Evolutionary conservation across 2,329 filamentous ascomycete genomes (phyloP).

Genomic region (Xylaria multiplex): DNA sequence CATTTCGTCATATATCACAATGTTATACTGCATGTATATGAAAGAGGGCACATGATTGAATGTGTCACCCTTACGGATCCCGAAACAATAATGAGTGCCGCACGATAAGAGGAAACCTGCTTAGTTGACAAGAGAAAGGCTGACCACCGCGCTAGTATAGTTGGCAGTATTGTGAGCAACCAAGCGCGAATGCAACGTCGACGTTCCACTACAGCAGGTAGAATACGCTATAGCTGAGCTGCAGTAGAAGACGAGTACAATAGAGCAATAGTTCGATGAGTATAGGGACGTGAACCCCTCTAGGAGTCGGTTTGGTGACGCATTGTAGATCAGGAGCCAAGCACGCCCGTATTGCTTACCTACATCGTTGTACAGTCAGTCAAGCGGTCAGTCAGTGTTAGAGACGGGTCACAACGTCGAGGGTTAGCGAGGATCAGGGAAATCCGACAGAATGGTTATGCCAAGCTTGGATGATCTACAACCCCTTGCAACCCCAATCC

Average conservation of each 20-base stretch:
- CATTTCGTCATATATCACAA: constrained; percentile 29
- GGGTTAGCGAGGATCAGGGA: constrained; percentile 12
- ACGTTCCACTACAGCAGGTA: constrained; percentile 34
- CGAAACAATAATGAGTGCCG: constrained; percentile 18
- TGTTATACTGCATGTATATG: constrained; percentile 25
- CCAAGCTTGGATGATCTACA: constrained; percentile 35
- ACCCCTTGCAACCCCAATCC: constrained; percentile 26
- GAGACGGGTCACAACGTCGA: constrained; percentile 13
- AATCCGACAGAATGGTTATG: constrained; percentile 37
- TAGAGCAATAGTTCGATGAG: constrained; percentile 22
- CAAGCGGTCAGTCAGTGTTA: constrained; percentile 5
- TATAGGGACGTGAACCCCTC: constrained; percentile 21
- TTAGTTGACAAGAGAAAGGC: constrained; percentile 20
- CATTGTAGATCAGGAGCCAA: constrained; percentile 25
- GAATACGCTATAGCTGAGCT: constrained; percentile 31
- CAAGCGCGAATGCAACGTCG: constrained; percentile 34
- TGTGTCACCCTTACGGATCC: constrained; percentile 29
- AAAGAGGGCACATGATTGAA: constrained; percentile 34
- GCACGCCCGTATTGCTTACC: not conserved
- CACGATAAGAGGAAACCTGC: constrained; percentile 18
- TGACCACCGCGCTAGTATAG: constrained; percentile 15
- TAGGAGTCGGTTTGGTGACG: constrained; percentile 19
- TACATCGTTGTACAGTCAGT: not conserved
- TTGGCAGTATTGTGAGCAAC: constrained; percentile 29
- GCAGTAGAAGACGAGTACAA: constrained; percentile 19